A percentile compares a stretch with the other conserved stretches of the same genome.
Evolutionary conservation across 345 rosid genomes (phyloP).

Genomic region (Gossypium stocksii): DNA sequence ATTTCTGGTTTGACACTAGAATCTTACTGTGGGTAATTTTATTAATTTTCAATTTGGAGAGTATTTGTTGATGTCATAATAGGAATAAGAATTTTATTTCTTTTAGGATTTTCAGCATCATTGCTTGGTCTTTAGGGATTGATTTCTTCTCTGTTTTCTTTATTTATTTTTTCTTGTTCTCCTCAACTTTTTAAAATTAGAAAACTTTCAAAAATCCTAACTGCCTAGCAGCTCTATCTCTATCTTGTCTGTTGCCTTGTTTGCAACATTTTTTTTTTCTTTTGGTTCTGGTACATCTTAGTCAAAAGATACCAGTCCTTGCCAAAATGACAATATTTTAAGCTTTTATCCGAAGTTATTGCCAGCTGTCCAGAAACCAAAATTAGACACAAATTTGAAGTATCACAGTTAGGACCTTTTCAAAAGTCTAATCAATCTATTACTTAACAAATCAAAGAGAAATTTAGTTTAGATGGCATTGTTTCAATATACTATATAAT

Average conservation of each 20-base stretch:
- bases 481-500: background rate
- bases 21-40: background rate
- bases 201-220: conserved; percentile 4
- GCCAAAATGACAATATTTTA: background rate
- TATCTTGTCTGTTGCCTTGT: background rate
- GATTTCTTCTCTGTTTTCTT: background rate
- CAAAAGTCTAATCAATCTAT: background rate
- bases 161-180: background rate
- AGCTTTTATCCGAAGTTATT: background rate
- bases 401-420: background rate
- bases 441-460: background rate
- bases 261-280: background rate
- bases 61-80: background rate
- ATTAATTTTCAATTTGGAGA: background rate
- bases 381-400: background rate
- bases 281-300: background rate
- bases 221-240: background rate
- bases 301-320: background rate
- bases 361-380: background rate
- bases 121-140: background rate
- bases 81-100: background rate
- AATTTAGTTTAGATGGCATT: background rate
- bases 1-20: background rate
- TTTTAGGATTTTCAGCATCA: background rate
- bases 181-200: background rate